These are phyloP conservation scores for Eucalyptus regnans DNA, from an alignment of 345 rosid genomes.

Conservation along the genomic window DNA sequence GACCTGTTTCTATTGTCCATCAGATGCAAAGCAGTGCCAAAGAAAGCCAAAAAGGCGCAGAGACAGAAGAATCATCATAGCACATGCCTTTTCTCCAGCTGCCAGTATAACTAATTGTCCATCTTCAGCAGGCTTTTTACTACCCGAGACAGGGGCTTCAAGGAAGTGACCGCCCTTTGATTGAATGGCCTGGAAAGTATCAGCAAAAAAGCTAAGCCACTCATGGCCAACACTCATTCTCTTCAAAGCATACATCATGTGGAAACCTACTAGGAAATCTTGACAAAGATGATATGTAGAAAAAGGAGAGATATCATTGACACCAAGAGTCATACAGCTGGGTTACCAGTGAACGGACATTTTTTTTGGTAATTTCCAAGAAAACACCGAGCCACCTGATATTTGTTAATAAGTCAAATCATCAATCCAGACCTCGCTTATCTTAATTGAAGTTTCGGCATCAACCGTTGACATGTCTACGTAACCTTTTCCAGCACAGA, in stretches of 20 bases:
- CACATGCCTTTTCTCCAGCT: conserved; percentile 83
- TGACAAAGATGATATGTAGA: background rate
- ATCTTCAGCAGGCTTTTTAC: conserved; percentile 96
- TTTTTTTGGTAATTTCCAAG: background rate
- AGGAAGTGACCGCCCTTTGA: conserved; percentile 73
- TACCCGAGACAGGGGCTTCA: conserved; percentile 96
- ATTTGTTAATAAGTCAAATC: background rate
- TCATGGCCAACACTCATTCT: background rate
- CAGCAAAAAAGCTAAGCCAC: background rate
- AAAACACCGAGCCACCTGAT: background rate
- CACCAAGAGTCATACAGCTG: background rate
- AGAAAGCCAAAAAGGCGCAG: background rate
- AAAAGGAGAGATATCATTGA: background rate
- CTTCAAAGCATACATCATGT: background rate
- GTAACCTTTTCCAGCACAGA: conserved; percentile 60
- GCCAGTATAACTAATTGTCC: conserved; percentile 89
- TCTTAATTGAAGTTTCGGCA: conserved; percentile 71
- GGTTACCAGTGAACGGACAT: background rate
- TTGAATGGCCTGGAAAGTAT: conserved; percentile 47
- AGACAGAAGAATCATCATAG: background rate
- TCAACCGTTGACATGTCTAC: conserved; percentile 96
- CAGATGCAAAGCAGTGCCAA: background rate
- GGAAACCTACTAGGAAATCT: background rate
- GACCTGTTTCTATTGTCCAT: background rate
- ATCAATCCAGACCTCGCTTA: conserved; percentile 39